phyloP scores from a whole-genome alignment of 345 rosid genomes.

The Mallotus nudiflorus region DNA sequence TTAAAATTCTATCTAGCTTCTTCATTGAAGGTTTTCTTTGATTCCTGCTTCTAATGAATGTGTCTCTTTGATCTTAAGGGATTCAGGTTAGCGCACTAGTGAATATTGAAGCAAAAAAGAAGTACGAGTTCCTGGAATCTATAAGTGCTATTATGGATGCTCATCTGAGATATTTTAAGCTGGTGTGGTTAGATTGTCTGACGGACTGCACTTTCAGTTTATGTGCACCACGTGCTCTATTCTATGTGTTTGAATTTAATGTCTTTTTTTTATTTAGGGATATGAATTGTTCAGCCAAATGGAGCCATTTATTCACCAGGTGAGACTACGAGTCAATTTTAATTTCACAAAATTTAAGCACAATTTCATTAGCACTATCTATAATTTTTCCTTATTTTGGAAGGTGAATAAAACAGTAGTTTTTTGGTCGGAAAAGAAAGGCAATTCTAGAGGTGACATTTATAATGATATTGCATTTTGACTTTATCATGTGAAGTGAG shows the following conservation, averaged over 20 bases:
- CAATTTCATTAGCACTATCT: neutral
- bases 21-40: neutral
- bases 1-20: slow-evolving; percentile 9
- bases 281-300: slow-evolving; percentile 66
- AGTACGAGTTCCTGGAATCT: slow-evolving; percentile 86
- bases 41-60: slow-evolving; percentile 30
- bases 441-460: neutral
- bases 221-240: slow-evolving; percentile 1
- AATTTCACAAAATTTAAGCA: neutral
- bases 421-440: neutral
- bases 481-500: neutral
- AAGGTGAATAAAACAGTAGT: neutral
- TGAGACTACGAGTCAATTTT: slow-evolving; percentile 23
- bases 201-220: slow-evolving; percentile 12
- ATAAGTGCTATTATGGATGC: slow-evolving; percentile 89
- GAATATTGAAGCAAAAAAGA: slow-evolving; percentile 82
- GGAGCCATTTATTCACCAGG: slow-evolving; percentile 90
- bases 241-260: slow-evolving; percentile 16
- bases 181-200: slow-evolving; percentile 41
- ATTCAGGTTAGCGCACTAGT: slow-evolving; percentile 77
- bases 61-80: slow-evolving; percentile 54
- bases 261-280: slow-evolving; percentile 55
- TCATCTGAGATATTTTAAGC: slow-evolving; percentile 82
- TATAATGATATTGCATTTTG: neutral
- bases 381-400: neutral